Conservation (phyloP, 257 asterid species). For the Scutellaria galericulata region DNA sequence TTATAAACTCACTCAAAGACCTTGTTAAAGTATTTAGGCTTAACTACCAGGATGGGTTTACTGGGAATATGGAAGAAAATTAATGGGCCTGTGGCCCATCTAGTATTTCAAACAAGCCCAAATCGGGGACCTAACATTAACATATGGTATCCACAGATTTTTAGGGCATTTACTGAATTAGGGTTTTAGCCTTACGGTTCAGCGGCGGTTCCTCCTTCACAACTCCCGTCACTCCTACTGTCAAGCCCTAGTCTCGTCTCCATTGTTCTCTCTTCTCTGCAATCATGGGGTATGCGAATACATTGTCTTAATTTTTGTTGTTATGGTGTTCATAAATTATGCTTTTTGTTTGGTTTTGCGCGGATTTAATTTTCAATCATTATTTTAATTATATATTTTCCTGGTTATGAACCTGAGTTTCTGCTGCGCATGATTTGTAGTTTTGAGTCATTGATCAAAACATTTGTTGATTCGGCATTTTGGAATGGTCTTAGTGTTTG, state of each 20-base stretch:
- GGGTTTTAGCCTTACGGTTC: conserved; percentile 30
- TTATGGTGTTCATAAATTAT: too few relatives aligned
- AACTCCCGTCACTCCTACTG: background rate
- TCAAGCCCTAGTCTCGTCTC: background rate
- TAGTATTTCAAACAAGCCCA: conserved; percentile 20
- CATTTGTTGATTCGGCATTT: too few relatives aligned
- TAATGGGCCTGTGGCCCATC: too few relatives aligned
- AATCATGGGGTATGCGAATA: conserved; percentile 43
- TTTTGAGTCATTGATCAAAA: too few relatives aligned
- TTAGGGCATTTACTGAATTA: background rate
- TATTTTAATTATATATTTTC: background rate
- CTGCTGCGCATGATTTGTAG: too few relatives aligned
- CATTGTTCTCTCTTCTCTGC: conserved; percentile 28
- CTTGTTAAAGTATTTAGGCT: too few relatives aligned
- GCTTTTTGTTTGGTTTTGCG: background rate
- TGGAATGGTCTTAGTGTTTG: background rate
- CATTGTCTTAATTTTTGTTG: background rate
- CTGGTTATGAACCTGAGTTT: background rate
- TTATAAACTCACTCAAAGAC: too few relatives aligned
- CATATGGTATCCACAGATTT: background rate
- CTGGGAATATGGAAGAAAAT: too few relatives aligned
- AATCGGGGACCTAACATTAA: background rate
- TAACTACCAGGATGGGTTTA: too few relatives aligned
- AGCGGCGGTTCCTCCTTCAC: conserved; percentile 18
- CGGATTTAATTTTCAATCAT: background rate